Evolutionary conservation across 2,329 filamentous ascomycete genomes (phyloP), one percentile per base, ranked within the genome.

Genomic region (Penicillium sp.): DNA sequence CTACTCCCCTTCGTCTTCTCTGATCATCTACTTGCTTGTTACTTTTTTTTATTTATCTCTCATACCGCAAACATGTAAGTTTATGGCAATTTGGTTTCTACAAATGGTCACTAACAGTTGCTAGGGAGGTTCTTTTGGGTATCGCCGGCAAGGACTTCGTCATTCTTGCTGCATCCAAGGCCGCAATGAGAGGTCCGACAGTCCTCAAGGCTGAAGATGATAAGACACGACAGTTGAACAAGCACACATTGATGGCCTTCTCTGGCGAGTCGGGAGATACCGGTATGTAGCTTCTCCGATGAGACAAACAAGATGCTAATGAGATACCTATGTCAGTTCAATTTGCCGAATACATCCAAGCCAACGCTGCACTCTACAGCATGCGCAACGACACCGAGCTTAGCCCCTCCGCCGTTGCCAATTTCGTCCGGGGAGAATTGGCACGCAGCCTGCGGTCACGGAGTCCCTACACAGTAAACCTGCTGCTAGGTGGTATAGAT

Each of bases 111-210:
- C 61, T 71, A 53, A 71, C 61, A 56, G 50, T 54, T 61, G 36
- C 60, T 61, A 97, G 92, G 94, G 94, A 99, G 87, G 91, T 97
- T 76, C 85, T 99, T 75, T 85, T 99, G 69, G 94, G 94, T 72
- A 96, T 99, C 77, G 97, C 93, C 59, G 95, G 94, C 82, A 96
- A 96, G 83, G 95, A 99, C 85, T 99, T 97, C 78, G 95, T 92
- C 81, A 87, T 99, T 84, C 87, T 99, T 76, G 94, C 92, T 71
- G 91, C 94, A 70, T 97, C 92, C 63, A 97, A 99, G 83, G 94
- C 94, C 74, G 91, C 92, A 70, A 97, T 97, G 92, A 88, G 94
- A 81, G 94, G 94, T 71, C 91, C 92, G 63, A 97, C 93, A 59
- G 89, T 99, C 76, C 87, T 99, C 74, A 99, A 99, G 80, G 86